Evolutionary conservation across 306 rosid species (phyloP).

Genomic region (Lathyrus oleraceus): DNA sequence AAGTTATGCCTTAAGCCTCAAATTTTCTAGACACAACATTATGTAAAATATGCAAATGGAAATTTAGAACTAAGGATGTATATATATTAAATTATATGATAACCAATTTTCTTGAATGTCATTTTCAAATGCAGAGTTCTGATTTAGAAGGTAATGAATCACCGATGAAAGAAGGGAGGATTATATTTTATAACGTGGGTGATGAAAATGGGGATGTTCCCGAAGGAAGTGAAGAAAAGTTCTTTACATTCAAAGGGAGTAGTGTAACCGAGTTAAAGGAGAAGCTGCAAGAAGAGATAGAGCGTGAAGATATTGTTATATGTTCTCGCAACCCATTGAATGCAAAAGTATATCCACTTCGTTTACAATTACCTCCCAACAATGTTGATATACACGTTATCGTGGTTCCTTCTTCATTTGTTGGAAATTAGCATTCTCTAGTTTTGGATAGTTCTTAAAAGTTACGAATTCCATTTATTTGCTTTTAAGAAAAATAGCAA

Average conservation of each 20-base stretch:
- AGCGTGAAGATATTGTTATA: conserved; percentile 47
- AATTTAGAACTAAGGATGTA: not conserved
- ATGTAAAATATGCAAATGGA: not conserved
- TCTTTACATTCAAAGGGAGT: conserved; percentile 62
- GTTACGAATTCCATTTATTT: not conserved
- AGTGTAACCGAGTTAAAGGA: conserved; percentile 53
- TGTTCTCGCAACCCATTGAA: conserved; percentile 71
- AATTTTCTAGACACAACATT: not conserved
- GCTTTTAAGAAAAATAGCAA: no score
- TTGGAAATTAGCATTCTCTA: not conserved
- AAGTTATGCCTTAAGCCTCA: not conserved
- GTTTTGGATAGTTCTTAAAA: not conserved
- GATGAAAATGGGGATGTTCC: conserved; percentile 50
- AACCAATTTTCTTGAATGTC: not conserved
- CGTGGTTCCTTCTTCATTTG: conserved; percentile 46
- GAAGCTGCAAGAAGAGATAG: conserved; percentile 52
- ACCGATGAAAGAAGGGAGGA: conserved; percentile 58
- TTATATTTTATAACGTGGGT: conserved; percentile 53
- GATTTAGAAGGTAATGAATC: not conserved
- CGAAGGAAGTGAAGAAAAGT: conserved; percentile 36
- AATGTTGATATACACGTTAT: conserved; percentile 65
- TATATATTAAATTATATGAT: not conserved
- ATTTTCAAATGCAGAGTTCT: conserved; percentile 15
- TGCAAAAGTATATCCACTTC: conserved; percentile 67
- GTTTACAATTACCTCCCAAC: conserved; percentile 85